Evolutionary conservation across 371 early-diverging fungal species (phyloP), one percentile per base, ranked within the genome.

Genomic region (Mortierella sp.): DNA sequence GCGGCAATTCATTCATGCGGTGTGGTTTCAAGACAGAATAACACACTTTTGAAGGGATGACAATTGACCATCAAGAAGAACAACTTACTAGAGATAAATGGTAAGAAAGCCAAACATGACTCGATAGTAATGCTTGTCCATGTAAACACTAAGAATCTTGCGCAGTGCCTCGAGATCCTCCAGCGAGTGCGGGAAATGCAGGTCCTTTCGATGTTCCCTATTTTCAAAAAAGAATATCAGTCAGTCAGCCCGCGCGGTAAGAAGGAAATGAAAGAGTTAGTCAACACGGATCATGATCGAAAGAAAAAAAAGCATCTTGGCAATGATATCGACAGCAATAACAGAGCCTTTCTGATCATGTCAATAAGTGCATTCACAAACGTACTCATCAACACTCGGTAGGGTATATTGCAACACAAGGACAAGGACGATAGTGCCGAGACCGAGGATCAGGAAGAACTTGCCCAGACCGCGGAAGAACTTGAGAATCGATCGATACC

Each of bases 31-130:
- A 28, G 26, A 70, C n/a, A n/a, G n/a, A n/a, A n/a, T n/a, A n/a
- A n/a, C n/a, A n/a, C 70, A 10, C n/a, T 28, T n/a, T 11, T n/a
- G 9, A 63, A 28, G 47, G 65, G 65, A 13, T 75, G 68, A 44
- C 26, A 50, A 71, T 6, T 34, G 63, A 60, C 26, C 26, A 11
- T 26, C 24, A 21, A 70, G 21, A 60, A 50, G 21, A 10, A 26
- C 24, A 42, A 89, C 91, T 88, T 92, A 93, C 94, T 92, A 93
- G 57, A 93, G 87, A 74, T 92, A 93, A 26, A 91, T 88, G 3
- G 89, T 84, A 47, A 91, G 68, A 80, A 90, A 94, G 4, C 90
- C 90, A 70, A 89, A 78, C 78, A 92, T 88, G 45, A 94, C 93
- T 65, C 91, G 90, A 52, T 84, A 79, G 80, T 92, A 92, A 70